A percentile compares a stretch with the other conserved stretches of the same genome.
phyloP scores from a whole-genome alignment of 352 stramenopile species.

The Pythium oligandrum region DNA sequence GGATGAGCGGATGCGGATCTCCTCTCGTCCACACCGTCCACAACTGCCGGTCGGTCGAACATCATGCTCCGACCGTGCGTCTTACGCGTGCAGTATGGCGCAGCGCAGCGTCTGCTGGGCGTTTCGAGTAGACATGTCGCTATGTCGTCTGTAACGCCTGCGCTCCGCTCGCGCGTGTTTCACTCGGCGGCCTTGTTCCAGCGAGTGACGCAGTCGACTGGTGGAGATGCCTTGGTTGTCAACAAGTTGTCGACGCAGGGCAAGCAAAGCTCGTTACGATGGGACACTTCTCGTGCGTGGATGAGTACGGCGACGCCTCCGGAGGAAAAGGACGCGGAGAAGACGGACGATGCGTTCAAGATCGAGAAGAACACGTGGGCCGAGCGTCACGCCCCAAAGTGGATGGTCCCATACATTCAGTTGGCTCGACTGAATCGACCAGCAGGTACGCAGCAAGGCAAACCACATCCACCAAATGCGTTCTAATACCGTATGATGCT shows the following conservation, averaged over 20 bases:
- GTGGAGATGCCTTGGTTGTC: too few relatives aligned
- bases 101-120: background rate
- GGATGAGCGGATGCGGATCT: too few relatives aligned
- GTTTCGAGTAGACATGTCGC: background rate
- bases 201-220: background rate
- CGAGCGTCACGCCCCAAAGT: conserved; percentile 62
- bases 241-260: too few relatives aligned
- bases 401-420: conserved; percentile 85
- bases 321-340: conserved; percentile 1
- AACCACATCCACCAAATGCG: too few relatives aligned
- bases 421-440: conserved; percentile 82
- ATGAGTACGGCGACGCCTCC: conserved; percentile 8
- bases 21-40: too few relatives aligned
- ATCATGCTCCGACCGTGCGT: too few relatives aligned
- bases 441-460: conserved; percentile 23
- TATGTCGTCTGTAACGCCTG: background rate
- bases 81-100: conserved; percentile 5
- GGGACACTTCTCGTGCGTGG: conserved; percentile 1
- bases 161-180: conserved; percentile 5
- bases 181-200: conserved; percentile 14
- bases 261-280: too few relatives aligned
- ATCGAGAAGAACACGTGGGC: conserved; percentile 87
- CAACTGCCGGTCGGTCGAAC: too few relatives aligned
- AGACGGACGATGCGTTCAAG: conserved; percentile 32
- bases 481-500: background rate